Evolutionary conservation across 257 asterid genomes (phyloP), one percentile per base, ranked within the genome.

Genomic region (Cinchona pubescens): DNA sequence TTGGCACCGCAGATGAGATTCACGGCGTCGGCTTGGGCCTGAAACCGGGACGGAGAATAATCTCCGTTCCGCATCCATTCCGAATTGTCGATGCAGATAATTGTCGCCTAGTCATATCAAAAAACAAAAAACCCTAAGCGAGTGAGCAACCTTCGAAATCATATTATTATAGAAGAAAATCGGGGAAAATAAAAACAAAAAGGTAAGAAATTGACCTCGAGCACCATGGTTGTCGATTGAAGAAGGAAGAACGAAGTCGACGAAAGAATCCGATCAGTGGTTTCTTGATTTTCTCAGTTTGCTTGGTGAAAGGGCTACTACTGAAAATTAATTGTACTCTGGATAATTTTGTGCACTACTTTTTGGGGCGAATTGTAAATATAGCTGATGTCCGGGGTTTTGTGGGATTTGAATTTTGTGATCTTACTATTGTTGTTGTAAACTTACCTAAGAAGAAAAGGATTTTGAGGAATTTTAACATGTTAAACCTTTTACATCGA

Each of bases 21-120:
- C 70, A 95, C 92, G 32, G 98, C 98, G 67, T 95, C 98, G 7
- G 95, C 85, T 86, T 92, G 96, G 63, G 98, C 98, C 78, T 91
- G 96, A 82, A 88, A 88, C 19, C 98, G 86, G 79, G 75, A 90
- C 48, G 96, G 98, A 34, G 96, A 82, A 83, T 95, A 95, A 85
- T 95, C 99, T 0, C 98, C 98, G 79, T 92, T 95, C 61, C 98
- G 88, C 99, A 92, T 92, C 98, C 98, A 95, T 77, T 95, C 98
- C 49, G 99, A 95, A 79, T 95, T 88, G 85, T 95, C 99, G 84
- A 95, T 85, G 84, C 98, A 95, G 85, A 95, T 95, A 95, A 92
- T 92, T 43, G 99, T 94, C 59, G 97, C 96, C 97, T 94, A 72
- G 73, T 53, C 42, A 27, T 30, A 69, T 63, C 42, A 29, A 68